Evolutionary conservation across 2,329 filamentous ascomycete species (phyloP).

Genomic region (Monilinia laxa): DNA sequence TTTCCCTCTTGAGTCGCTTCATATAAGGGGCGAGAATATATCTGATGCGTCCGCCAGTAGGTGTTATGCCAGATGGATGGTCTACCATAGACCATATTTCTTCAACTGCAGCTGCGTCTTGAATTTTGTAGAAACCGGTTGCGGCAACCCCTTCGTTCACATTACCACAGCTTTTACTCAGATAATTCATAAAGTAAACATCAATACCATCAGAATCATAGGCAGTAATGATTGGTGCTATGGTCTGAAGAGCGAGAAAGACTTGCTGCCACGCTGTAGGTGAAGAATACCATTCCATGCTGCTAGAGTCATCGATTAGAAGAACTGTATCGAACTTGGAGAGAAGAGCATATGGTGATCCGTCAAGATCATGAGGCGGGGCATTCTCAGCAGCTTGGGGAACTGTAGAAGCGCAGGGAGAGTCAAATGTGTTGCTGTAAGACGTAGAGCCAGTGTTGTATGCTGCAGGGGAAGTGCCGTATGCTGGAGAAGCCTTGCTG

Average conservation of each 20-base stretch:
- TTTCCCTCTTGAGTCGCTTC: conserved; percentile 48
- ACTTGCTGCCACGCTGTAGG: conserved; percentile 70
- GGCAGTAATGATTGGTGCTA: conserved; percentile 77
- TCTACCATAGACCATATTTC: conserved; percentile 66
- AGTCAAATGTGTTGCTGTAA: neutral
- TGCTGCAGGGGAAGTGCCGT: neutral
- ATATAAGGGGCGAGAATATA: conserved; percentile 75
- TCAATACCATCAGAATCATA: conserved; percentile 86
- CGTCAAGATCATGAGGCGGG: conserved; percentile 1
- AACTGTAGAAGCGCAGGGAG: neutral
- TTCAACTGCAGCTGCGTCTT: conserved; percentile 55
- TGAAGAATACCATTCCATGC: conserved; percentile 58
- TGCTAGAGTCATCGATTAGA: conserved; percentile 87
- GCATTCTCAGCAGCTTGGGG: neutral
- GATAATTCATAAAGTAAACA: conserved; percentile 83
- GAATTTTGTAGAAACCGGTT: conserved; percentile 65
- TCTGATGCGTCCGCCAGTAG: conserved; percentile 70
- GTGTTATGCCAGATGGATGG: conserved; percentile 66
- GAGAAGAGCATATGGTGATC: conserved; percentile 68
- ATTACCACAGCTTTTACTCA: conserved; percentile 43
- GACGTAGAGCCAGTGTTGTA: neutral
- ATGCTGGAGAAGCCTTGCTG: too few species aligned
- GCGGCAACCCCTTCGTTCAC: conserved; percentile 42
- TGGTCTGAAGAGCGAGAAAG: conserved; percentile 63
- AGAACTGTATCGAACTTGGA: conserved; percentile 81